Evolutionary conservation across 1,284 basidiomycete species (phyloP).

Genomic region (Sporisorium sorghi): DNA sequence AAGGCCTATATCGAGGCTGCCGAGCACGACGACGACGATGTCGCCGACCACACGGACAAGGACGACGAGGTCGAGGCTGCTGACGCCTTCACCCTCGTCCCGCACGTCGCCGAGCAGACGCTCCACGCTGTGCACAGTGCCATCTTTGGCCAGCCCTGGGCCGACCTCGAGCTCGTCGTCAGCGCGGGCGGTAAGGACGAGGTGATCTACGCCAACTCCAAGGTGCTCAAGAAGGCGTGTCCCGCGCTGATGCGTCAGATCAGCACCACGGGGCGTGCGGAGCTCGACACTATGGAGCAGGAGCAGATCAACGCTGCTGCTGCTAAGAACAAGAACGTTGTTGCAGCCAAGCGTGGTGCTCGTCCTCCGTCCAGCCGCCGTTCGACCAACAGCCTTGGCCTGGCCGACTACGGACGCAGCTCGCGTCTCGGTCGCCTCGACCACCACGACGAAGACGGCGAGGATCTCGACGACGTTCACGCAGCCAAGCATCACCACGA

Average conservation of each 20-base stretch:
- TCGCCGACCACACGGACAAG: constrained; percentile 15
- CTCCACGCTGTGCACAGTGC: constrained; percentile 44
- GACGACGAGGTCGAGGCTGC: constrained; percentile 37
- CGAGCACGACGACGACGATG: constrained; percentile 18
- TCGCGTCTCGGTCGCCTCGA: constrained; percentile 13
- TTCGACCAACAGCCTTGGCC: constrained; percentile 31
- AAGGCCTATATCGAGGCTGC: constrained; percentile 17
- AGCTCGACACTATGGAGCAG: constrained; percentile 45
- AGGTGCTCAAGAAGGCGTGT: constrained; percentile 37
- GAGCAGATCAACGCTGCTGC: constrained; percentile 22
- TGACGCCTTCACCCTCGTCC: constrained; percentile 36
- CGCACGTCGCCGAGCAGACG: constrained; percentile 42
- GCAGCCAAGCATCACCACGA: constrained; percentile 6
- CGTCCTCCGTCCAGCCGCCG: constrained; percentile 22
- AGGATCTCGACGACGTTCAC: constrained; percentile 3
- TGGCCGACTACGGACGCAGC: constrained; percentile 27
- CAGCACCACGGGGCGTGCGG: constrained; percentile 24
- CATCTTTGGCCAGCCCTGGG: constrained; percentile 44
- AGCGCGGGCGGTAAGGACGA: constrained; percentile 32
- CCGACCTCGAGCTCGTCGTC: constrained; percentile 42
- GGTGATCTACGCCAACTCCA: constrained; percentile 37
- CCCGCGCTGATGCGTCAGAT: constrained; percentile 38
- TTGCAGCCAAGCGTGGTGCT: constrained; percentile 5
- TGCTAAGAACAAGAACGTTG: constrained; percentile 13
- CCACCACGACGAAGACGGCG: constrained; percentile 7